Percentiles rank a stretch among this genome's conserved stretches.
These are phyloP conservation scores for Porcisia hertigi DNA, from an alignment of 208 protist genomes.

Conservation along the genomic window DNA sequence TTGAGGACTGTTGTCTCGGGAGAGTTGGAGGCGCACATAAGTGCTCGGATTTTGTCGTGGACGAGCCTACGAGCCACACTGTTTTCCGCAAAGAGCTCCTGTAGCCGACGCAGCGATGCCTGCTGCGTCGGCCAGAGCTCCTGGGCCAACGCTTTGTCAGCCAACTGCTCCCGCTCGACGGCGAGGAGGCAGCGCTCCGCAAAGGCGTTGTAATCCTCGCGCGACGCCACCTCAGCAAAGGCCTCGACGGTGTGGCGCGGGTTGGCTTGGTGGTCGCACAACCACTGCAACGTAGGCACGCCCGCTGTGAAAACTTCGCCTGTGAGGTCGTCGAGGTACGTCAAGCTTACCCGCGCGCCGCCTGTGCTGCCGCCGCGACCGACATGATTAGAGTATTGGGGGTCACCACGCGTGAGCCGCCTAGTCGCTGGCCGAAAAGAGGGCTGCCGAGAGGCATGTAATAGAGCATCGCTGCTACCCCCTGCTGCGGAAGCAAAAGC, in stretches of 20 bases:
- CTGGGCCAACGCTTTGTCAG: conserved; percentile 55
- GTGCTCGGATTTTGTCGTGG: conserved; percentile 24
- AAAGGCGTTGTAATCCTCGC: conserved; percentile 77
- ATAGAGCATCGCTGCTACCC: background rate
- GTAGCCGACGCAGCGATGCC: conserved; percentile 30
- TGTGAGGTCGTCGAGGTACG: conserved; percentile 18
- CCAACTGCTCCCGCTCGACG: conserved; percentile 60
- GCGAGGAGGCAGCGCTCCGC: conserved; percentile 65
- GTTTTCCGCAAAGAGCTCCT: conserved; percentile 48
- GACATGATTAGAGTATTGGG: background rate
- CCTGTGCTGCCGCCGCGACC: background rate
- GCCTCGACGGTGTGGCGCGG: conserved; percentile 35
- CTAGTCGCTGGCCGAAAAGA: background rate
- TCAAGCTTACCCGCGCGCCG: background rate
- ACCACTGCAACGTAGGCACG: conserved; percentile 51
- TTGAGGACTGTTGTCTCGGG: background rate
- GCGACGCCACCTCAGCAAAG: conserved; percentile 84
- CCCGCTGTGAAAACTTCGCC: conserved; percentile 37
- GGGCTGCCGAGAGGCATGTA: background rate
- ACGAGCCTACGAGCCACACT: conserved; percentile 39
- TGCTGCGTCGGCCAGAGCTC: conserved; percentile 40
- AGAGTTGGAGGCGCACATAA: conserved; percentile 15
- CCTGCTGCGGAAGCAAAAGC: conserved; percentile 35
- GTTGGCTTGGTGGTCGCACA: conserved; percentile 34
- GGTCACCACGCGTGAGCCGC: background rate